phyloP scores from a whole-genome alignment of 257 asterid species.

The Solanum commersonii region DNA sequence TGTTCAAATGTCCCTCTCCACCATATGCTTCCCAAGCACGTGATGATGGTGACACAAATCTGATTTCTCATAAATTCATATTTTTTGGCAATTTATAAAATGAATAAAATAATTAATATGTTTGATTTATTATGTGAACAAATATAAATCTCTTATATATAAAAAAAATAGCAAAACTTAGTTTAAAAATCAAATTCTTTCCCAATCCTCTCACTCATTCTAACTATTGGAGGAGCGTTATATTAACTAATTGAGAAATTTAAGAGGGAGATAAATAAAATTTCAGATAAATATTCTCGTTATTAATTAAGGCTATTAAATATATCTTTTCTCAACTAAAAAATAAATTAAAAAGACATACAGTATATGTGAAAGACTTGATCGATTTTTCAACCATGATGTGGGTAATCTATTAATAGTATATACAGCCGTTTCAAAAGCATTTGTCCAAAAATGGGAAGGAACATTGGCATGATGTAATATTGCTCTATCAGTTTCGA shows the following conservation, averaged over 20 bases:
- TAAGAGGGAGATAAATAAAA: background rate
- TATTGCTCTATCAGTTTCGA: too few relatives aligned
- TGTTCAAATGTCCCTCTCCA: background rate
- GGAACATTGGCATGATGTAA: too few relatives aligned
- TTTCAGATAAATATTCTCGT: background rate
- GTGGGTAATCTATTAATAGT: too few relatives aligned
- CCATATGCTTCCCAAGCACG: background rate
- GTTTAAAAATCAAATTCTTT: background rate
- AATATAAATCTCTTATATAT: background rate
- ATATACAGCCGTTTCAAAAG: too few relatives aligned
- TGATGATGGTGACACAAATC: background rate
- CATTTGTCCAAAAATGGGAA: too few relatives aligned
- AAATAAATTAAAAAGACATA: background rate
- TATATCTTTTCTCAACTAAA: background rate
- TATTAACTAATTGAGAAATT: background rate
- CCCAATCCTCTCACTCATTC: background rate
- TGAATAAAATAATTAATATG: too few relatives aligned
- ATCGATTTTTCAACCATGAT: too few relatives aligned
- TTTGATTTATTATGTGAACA: background rate
- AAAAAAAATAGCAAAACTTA: too few relatives aligned
- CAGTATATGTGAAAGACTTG: background rate
- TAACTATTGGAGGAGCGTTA: background rate
- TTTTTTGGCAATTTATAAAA: too few relatives aligned
- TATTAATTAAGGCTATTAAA: background rate
- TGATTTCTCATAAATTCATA: too few relatives aligned